Conservation (phyloP, 2,329 filamentous ascomycete species). For the Stagonosporopsis cucurbitacearum region DNA sequence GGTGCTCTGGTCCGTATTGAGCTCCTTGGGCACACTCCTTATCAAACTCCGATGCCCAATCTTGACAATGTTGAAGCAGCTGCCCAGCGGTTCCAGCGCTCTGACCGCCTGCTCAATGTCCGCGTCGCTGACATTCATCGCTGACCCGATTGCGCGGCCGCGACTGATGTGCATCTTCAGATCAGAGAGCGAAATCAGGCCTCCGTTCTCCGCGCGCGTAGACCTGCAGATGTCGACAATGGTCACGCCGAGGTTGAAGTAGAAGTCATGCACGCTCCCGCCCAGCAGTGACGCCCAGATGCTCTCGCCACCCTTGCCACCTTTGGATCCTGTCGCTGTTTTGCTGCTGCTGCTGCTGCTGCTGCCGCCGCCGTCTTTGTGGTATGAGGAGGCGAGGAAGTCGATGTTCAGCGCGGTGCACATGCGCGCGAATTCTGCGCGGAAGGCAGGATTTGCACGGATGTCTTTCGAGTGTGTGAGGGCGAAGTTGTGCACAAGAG, state of each 20-base stretch:
- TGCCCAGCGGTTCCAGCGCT: conserved; percentile 84
- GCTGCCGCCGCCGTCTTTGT: conserved; percentile 52
- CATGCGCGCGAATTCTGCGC: conserved; percentile 98
- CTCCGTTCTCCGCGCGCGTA: conserved; percentile 89
- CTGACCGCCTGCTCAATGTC: conserved; percentile 90
- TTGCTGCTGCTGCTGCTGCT: conserved; percentile 39
- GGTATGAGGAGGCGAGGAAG: conserved; percentile 69
- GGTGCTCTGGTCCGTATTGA: conserved; percentile 91
- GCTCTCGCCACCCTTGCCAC: conserved; percentile 61
- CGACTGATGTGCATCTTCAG: conserved; percentile 76
- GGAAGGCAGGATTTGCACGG: conserved; percentile 91
- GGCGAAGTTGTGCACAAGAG: conserved; percentile 91
- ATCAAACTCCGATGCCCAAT: conserved; percentile 89
- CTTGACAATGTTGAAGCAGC: conserved; percentile 82
- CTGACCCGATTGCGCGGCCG: conserved; percentile 69
- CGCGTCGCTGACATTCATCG: conserved; percentile 84
- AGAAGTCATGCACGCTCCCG: conserved; percentile 94
- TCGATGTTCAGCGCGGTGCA: conserved; percentile 96
- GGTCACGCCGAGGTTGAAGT: conserved; percentile 95
- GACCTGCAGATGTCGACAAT: conserved; percentile 91
- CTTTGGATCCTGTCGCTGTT: conserved; percentile 12
- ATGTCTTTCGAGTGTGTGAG: conserved; percentile 95
- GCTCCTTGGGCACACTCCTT: conserved; percentile 89
- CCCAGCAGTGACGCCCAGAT: conserved; percentile 95
- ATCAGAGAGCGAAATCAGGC: conserved; percentile 83